Percentiles rank a stretch among this genome's conserved stretches.
phyloP scores from a whole-genome alignment of 345 rosid genomes.

The Salix viminalis region DNA sequence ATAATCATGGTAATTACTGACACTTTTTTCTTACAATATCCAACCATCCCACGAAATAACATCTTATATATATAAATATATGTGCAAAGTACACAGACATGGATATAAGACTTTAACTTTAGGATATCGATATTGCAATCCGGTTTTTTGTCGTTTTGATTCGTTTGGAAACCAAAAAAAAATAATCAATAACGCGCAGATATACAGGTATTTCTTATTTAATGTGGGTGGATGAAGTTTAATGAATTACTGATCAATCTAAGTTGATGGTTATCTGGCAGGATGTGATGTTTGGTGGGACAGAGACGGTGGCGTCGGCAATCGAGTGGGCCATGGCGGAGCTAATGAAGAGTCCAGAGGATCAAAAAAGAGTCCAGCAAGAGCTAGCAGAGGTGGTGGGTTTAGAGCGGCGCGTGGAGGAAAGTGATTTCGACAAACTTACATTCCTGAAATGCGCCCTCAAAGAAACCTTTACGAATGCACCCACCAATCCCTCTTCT shows the following conservation, averaged over 20 bases:
- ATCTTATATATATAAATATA: background rate
- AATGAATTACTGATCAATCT: background rate
- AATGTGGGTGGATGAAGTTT: background rate
- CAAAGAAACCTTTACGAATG: slow-evolving; percentile 72
- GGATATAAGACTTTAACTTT: no score
- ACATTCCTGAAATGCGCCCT: slow-evolving; percentile 56
- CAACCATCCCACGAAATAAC: background rate
- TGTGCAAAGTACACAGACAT: no score
- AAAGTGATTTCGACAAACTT: slow-evolving; percentile 61
- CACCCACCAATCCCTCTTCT: slow-evolving; percentile 97
- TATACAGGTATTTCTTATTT: background rate
- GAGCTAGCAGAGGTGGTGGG: slow-evolving; percentile 79
- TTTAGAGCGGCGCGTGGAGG: slow-evolving; percentile 64
- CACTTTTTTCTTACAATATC: background rate
- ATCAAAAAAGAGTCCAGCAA: slow-evolving; percentile 57
- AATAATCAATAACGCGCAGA: background rate
- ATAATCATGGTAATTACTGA: slow-evolving; percentile 65
- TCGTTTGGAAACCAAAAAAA: background rate
- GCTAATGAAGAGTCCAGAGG: slow-evolving; percentile 63
- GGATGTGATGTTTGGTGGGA: slow-evolving; percentile 99
- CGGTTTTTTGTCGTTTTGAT: background rate
- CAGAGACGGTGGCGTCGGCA: slow-evolving; percentile 91
- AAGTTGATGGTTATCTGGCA: slow-evolving; percentile 10
- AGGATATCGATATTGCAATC: no score
- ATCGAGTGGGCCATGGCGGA: slow-evolving; percentile 91